These are phyloP conservation scores for Diaporthe caulivora DNA, from an alignment of 2,329 filamentous ascomycete species.

Conservation along the genomic window DNA sequence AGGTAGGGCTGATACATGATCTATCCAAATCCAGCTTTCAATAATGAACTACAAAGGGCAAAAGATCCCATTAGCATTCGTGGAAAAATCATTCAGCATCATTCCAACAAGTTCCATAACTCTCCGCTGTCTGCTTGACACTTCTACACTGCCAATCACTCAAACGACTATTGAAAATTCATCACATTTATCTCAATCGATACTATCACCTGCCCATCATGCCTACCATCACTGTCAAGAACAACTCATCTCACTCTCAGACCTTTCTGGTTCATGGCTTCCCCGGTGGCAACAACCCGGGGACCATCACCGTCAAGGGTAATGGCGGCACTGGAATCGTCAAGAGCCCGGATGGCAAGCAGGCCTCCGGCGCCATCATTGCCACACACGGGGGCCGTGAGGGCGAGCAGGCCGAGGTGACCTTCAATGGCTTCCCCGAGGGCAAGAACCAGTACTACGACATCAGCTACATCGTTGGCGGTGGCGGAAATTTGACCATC, in stretches of 20 bases:
- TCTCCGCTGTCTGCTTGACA: not conserved
- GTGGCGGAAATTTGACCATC: constrained; percentile 55
- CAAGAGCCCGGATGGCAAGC: constrained; percentile 7
- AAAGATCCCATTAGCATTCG: not conserved
- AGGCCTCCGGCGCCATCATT: constrained; percentile 52
- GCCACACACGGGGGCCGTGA: constrained; percentile 53
- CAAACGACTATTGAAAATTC: no score
- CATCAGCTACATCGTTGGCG: constrained; percentile 51
- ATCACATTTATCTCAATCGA: not conserved
- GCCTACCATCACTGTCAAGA: constrained; percentile 31
- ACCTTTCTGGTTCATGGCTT: constrained; percentile 33
- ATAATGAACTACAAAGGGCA: not conserved
- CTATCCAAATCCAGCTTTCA: not conserved
- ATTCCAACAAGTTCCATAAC: not conserved
- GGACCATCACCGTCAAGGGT: constrained; percentile 22
- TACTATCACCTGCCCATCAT: not conserved
- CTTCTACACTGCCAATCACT: not conserved
- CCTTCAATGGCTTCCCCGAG: constrained; percentile 49
- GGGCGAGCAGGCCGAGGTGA: constrained; percentile 56
- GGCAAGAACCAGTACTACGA: constrained; percentile 51
- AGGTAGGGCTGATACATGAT: not conserved
- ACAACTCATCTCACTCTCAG: constrained; percentile 32
- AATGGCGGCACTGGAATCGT: constrained; percentile 20
- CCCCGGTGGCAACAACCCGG: constrained; percentile 11
- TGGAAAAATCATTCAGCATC: no score